Base-by-base conservation (phyloP, 2,329 filamentous ascomycete species). In the Fusarium pilosicola region DNA sequence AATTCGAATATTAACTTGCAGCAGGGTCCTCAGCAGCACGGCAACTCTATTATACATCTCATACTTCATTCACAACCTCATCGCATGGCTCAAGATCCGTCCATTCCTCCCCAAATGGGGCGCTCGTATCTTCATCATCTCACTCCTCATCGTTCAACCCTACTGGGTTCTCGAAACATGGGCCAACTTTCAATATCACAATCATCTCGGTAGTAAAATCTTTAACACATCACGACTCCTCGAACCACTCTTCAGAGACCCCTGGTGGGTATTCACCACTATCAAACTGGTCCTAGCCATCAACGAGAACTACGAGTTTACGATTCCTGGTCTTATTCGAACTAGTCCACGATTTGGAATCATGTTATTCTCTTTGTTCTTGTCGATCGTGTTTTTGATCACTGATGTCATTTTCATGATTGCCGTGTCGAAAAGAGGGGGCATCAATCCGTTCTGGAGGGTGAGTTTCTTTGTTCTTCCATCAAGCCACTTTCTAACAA, bases 141-240 rank as follows among this genome's bases (percentile, higher is more conserved):
- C 70, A 0, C 36, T 72, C 1, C 64, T 72, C 39, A 28, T 38
- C 28, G 70, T 65, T 1, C 70, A 72, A 20, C 70, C 70, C 1
- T 72, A 70, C 34, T 72, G 70, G 70, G 39, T 70, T 6, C 69
- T 72, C 1, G 69, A 72, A 48, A 72, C 70, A 5, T 72, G 70
- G 70, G 70, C 70, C 18, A 72, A 72, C 4, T 72, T 72, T 9
- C 64, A 72, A 32, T 72, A 72, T 14, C 65, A 73, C 17, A 73
- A 72, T 4, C n/a, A 65, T 14, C 70, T 72, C 5, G 70, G 70
- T 0, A 72, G 44, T 18, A 51, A 11, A 6, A 9, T 73, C 10
- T 72, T 72, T 28, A 38, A 72, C 18, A 65, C 58, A 1, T 58
- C 70, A 1, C 44, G 70, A 15, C 38, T 72, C 0, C 65, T 72